A percentile compares a stretch with the other conserved stretches of the same genome.
These are phyloP conservation scores for Phoma herbarum DNA, from an alignment of 2,329 filamentous ascomycete genomes.

Conservation along the genomic window DNA sequence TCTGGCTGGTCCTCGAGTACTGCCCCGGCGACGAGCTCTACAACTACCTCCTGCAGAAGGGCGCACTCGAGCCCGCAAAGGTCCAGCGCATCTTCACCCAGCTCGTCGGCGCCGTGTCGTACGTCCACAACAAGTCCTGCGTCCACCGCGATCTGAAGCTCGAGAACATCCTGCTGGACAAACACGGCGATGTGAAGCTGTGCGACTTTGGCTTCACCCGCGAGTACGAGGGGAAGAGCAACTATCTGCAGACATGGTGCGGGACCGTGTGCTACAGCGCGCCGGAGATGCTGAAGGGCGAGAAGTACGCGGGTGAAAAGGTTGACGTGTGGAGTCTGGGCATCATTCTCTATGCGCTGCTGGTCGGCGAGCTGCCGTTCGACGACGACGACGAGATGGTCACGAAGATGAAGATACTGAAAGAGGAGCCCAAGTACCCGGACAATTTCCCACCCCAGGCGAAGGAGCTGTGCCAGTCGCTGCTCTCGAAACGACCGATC, in stretches of 20 bases:
- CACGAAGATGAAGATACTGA: slow-evolving; percentile 85
- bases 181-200: slow-evolving; percentile 95
- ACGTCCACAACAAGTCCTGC: slow-evolving; percentile 93
- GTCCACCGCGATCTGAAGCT: slow-evolving; percentile 97
- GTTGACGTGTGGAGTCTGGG: slow-evolving; percentile 96
- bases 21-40: slow-evolving; percentile 97
- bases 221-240: slow-evolving; percentile 94
- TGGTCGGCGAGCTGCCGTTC: slow-evolving; percentile 89
- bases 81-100: slow-evolving; percentile 97
- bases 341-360: slow-evolving; percentile 82
- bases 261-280: slow-evolving; percentile 98
- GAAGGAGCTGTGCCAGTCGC: slow-evolving; percentile 74
- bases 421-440: slow-evolving; percentile 85
- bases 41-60: slow-evolving; percentile 90
- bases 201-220: slow-evolving; percentile 98
- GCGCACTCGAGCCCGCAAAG: slow-evolving; percentile 82
- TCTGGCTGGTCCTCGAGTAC: slow-evolving; percentile 97
- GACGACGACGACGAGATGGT: slow-evolving; percentile 93
- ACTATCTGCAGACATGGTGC: slow-evolving; percentile 96
- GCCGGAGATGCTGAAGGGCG: slow-evolving; percentile 97
- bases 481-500: slow-evolving; percentile 92
- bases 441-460: slow-evolving; percentile 81
- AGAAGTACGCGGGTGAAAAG: slow-evolving; percentile 97
- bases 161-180: slow-evolving; percentile 95
- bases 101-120: slow-evolving; percentile 90